These are phyloP conservation scores for Hericium coralloides DNA, from an alignment of 768 basidiomycete genomes.

Conservation along the genomic window DNA sequence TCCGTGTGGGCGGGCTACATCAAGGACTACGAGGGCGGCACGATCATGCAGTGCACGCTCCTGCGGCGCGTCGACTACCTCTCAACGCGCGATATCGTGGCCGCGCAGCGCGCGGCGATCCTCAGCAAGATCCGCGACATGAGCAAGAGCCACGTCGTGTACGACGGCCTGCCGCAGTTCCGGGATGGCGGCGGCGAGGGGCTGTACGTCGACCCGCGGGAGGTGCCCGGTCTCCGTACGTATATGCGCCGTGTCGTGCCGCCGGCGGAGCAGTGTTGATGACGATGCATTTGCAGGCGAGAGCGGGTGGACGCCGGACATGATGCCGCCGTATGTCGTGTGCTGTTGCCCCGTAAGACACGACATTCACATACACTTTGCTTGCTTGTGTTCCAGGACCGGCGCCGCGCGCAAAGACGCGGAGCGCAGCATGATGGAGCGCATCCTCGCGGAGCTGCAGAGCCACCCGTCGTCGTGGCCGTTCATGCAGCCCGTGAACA, in stretches of 20 bases:
- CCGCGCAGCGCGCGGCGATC: constrained; percentile 82
- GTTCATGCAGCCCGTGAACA: constrained; percentile 74
- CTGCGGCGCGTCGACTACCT: constrained; percentile 88
- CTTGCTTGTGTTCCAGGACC: constrained; percentile 14
- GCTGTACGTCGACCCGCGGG: constrained; percentile 54
- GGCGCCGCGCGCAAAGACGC: constrained; percentile 43
- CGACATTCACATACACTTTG: not conserved
- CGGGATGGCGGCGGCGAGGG: constrained; percentile 47
- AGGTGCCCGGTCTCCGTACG: constrained; percentile 85
- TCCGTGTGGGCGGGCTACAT: constrained; percentile 97
- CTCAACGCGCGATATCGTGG: constrained; percentile 64
- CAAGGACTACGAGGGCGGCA: constrained; percentile 99
- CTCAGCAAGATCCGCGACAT: constrained; percentile 80
- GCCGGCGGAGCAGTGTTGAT: constrained; percentile 3
- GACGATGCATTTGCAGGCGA: constrained; percentile 44
- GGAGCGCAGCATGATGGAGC: constrained; percentile 62
- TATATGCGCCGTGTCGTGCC: constrained; percentile 1
- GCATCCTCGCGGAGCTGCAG: constrained; percentile 70
- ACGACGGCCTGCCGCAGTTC: constrained; percentile 73
- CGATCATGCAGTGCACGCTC: constrained; percentile 98
- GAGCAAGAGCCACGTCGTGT: constrained; percentile 80
- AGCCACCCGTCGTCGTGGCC: constrained; percentile 81
- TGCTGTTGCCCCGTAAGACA: not conserved
- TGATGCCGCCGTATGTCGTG: constrained; percentile 57
- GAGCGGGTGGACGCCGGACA: constrained; percentile 86